phyloP scores from a whole-genome alignment of 768 basidiomycete genomes.

The Cystobasidium ongulense region DNA sequence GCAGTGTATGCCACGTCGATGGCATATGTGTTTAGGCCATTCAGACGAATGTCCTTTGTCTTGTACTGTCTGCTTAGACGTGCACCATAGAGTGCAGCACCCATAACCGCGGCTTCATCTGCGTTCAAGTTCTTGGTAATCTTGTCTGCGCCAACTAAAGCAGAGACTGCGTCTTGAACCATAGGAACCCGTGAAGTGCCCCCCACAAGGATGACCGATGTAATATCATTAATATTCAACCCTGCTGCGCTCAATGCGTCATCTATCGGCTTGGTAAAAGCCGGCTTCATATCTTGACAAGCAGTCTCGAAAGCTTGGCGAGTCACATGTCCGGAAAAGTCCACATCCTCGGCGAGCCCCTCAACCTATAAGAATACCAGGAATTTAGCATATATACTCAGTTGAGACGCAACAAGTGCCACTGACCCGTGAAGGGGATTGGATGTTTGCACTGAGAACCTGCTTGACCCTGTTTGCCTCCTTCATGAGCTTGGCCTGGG shows the following conservation, averaged over 20 bases:
- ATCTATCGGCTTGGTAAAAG: conserved; percentile 63
- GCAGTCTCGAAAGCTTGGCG: conserved; percentile 69
- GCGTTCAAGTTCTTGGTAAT: conserved; percentile 93
- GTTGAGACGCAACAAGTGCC: not conserved
- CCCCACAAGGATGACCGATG: conserved; percentile 86
- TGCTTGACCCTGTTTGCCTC: conserved; percentile 85
- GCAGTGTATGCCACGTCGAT: conserved; percentile 44
- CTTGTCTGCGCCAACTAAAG: conserved; percentile 70
- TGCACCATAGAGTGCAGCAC: conserved; percentile 86
- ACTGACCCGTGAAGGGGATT: conserved; percentile 63
- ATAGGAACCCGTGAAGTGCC: conserved; percentile 84
- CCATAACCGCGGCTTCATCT: conserved; percentile 89
- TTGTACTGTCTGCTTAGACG: conserved; percentile 79
- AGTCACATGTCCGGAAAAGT: conserved; percentile 71
- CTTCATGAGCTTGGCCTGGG: conserved; percentile 88
- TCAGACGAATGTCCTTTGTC: conserved; percentile 83
- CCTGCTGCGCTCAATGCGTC: conserved; percentile 64
- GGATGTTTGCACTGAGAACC: conserved; percentile 84
- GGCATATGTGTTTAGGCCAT: conserved; percentile 65
- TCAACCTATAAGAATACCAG: conserved; percentile 57
- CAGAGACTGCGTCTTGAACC: conserved; percentile 72
- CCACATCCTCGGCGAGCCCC: conserved; percentile 78
- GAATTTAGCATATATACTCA: not conserved
- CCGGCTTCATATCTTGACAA: conserved; percentile 58
- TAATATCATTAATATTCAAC: conserved; percentile 61